Percentiles rank a stretch among this genome's conserved stretches.
phyloP scores from a whole-genome alignment of 2,329 filamentous ascomycete genomes.

The Verticillium dahliae region DNA sequence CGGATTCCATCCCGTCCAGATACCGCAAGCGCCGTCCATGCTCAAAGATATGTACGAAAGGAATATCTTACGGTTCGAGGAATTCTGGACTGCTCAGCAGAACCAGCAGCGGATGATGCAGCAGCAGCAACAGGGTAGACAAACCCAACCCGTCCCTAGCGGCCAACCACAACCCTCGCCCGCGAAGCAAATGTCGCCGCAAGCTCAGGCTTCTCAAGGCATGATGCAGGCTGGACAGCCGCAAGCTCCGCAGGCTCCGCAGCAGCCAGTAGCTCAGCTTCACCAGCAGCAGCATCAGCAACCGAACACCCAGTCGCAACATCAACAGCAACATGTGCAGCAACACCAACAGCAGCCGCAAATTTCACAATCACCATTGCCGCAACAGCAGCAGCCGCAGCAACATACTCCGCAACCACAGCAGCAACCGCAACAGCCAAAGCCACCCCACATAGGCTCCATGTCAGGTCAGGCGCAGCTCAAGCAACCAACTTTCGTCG shows the following conservation, averaged over 20 bases:
- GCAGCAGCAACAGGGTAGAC: slow-evolving; percentile 36
- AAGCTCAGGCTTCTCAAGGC: slow-evolving; percentile 20
- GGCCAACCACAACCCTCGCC: slow-evolving; percentile 27
- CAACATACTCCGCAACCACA: slow-evolving; percentile 21
- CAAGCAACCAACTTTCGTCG: slow-evolving; percentile 40
- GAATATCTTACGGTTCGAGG: slow-evolving; percentile 73
- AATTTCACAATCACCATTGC: slow-evolving; percentile 8
- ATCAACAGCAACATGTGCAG: slow-evolving; percentile 19
- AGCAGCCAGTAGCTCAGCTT: slow-evolving; percentile 29
- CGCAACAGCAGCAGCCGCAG: slow-evolving; percentile 19
- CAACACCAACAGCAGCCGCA: slow-evolving; percentile 4
- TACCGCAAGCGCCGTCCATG: slow-evolving; percentile 61
- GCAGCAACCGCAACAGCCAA: slow-evolving; percentile 14
- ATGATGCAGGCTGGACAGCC: slow-evolving; percentile 30
- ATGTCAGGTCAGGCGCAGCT: slow-evolving; percentile 27
- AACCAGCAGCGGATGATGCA: slow-evolving; percentile 47
- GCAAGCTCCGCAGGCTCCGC: slow-evolving; percentile 21
- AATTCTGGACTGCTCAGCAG: slow-evolving; percentile 53
- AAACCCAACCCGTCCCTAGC: slow-evolving; percentile 22
- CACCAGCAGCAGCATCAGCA: slow-evolving; percentile 26
- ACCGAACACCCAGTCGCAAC: slow-evolving; percentile 29
- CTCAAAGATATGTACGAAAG: slow-evolving; percentile 68
- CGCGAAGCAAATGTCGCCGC: slow-evolving; percentile 32
- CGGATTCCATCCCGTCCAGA: slow-evolving; percentile 54
- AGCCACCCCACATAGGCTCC: slow-evolving; percentile 7